Conservation (phyloP, 371 early-diverging fungal species). For the Apophysomyces elegans region DNA sequence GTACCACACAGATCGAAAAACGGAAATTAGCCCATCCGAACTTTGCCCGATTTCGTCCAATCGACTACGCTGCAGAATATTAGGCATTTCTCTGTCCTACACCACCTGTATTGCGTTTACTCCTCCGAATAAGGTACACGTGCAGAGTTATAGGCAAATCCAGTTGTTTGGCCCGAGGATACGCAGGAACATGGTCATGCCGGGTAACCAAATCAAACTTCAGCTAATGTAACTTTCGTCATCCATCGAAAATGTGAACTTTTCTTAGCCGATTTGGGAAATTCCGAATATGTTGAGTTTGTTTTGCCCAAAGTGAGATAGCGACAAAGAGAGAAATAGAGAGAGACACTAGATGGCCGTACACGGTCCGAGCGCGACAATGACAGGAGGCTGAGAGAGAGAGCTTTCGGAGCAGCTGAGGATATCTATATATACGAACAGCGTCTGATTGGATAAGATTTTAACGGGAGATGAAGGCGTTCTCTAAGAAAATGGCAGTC, state of each 20-base stretch:
- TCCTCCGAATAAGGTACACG: neutral
- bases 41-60: slow-evolving; percentile 3
- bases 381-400: neutral
- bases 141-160: neutral
- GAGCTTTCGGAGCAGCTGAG: neutral
- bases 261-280: neutral
- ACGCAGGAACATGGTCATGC: neutral
- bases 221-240: neutral
- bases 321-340: too few species aligned
- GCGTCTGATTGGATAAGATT: neutral
- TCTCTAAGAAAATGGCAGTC: neutral
- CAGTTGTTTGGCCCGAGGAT: neutral
- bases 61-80: slow-evolving; percentile 7
- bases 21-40: slow-evolving; percentile 11
- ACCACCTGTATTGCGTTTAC: neutral
- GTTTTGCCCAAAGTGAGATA: neutral
- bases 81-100: slow-evolving; percentile 5
- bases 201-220: neutral
- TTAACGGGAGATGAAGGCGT: slow-evolving; percentile 6
- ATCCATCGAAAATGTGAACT: neutral
- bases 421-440: neutral
- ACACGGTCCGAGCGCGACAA: slow-evolving; percentile 2
- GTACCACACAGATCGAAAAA: slow-evolving; percentile 16
- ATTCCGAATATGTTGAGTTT: neutral
- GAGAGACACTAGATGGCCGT: too few species aligned